These are phyloP conservation scores for Coniochaeta sp. DNA, from an alignment of 2,329 filamentous ascomycete species.

Conservation along the genomic window DNA sequence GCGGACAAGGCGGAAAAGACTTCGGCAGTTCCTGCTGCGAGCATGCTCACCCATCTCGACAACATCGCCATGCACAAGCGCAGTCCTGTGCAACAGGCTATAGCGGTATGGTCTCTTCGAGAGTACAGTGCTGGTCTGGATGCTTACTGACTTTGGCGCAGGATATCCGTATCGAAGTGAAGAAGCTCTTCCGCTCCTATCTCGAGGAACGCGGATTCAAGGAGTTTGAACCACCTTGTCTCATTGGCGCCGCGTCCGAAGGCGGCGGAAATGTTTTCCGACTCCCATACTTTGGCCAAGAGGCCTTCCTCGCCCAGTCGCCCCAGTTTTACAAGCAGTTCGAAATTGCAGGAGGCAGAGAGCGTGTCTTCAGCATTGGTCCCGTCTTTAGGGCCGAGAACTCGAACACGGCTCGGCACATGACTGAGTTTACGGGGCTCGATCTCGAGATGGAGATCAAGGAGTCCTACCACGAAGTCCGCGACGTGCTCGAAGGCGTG, in stretches of 20 bases:
- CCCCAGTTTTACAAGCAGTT: slow-evolving; percentile 87
- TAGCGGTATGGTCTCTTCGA: slow-evolving; percentile 30
- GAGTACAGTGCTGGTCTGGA: not conserved
- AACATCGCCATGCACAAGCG: slow-evolving; percentile 92
- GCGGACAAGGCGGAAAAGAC: slow-evolving; percentile 24
- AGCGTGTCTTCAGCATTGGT: slow-evolving; percentile 71
- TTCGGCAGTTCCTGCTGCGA: slow-evolving; percentile 61
- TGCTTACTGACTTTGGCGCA: not conserved
- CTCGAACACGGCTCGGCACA: slow-evolving; percentile 74
- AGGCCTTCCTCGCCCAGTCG: slow-evolving; percentile 72
- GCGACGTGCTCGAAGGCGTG: slow-evolving; percentile 63
- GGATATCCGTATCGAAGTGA: slow-evolving; percentile 34
- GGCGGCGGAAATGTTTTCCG: slow-evolving; percentile 89
- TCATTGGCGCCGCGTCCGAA: slow-evolving; percentile 86
- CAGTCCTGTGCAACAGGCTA: slow-evolving; percentile 84
- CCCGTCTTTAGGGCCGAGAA: slow-evolving; percentile 84
- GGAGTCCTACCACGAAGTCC: slow-evolving; percentile 69
- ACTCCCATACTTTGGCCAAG: slow-evolving; percentile 80
- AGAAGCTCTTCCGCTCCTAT: slow-evolving; percentile 44
- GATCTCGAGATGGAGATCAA: slow-evolving; percentile 89
- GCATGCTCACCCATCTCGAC: slow-evolving; percentile 77
- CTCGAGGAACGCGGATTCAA: slow-evolving; percentile 68
- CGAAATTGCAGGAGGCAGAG: slow-evolving; percentile 70
- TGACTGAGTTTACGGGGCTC: slow-evolving; percentile 84
- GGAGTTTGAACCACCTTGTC: slow-evolving; percentile 81